Base-by-base conservation (phyloP, 2,329 filamentous ascomycete species). In the Elsinoe ampelina region DNA sequence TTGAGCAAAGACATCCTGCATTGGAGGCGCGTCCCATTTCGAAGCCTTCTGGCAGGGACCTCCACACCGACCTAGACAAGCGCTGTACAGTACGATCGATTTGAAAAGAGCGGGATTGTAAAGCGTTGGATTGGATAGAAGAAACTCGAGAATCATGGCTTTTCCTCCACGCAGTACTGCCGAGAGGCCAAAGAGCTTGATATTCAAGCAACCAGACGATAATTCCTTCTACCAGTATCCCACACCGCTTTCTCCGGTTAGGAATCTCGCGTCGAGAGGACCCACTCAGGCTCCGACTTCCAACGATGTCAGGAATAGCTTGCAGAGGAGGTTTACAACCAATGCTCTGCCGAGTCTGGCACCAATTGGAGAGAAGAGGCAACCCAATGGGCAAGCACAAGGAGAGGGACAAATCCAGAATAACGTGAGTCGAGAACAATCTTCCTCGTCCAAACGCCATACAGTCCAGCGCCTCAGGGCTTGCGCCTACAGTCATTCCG, bases 281-380 rank as follows among this genome's bases (percentile, higher is more conserved):
- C 77, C 75, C 61, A 60, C 74, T 50, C 80, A 80, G 62, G 77
- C 80, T 62, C 73, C 77, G 57, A 71, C 76, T 60, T 70, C 80
- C 61, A 80, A 82, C 71, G 89, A 95, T 68, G 80, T 81, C 63
- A 84, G 91, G 72, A 82, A 83, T 61, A 84, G 84, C 65, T 78
- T 97, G 69, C 89, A 91, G 72, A 85, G 92, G 67, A 86, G 92
- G 68, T 97, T 97, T 74, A 97, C 92, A 61, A 93, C 91, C 58
- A 95, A 77, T 66, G 95, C 74, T 84, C 88, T 74, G 80, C 89
- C 73, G 80, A 77, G 59, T 92, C 73, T 91, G 68, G 77, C 75
- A 54, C 75, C 79, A 58, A 77, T 77, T 66, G 80, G 78, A 47
- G 78, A 81, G 68, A 75, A 79, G 65, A 70, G 73, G 58, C 78